Evolutionary conservation across 2,329 filamentous ascomycete species (phyloP).

Genomic region (Nemania sp.): DNA sequence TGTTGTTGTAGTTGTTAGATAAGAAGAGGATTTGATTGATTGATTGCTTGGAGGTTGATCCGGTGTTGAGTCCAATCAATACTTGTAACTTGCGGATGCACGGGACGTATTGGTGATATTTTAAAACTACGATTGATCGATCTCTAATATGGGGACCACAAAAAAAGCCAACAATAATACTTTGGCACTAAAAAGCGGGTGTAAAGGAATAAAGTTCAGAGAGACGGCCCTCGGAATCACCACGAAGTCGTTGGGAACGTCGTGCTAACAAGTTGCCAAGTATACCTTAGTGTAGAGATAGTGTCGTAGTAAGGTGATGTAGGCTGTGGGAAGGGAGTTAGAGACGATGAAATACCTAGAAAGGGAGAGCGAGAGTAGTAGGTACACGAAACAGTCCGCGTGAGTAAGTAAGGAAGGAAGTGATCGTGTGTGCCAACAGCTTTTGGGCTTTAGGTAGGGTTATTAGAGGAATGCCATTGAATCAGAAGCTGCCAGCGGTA

Average conservation of each 20-base stretch:
- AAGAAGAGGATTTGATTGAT: slow-evolving; percentile 13
- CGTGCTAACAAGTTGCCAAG: slow-evolving; percentile 2
- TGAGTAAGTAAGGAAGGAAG: neutral
- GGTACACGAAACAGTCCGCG: neutral
- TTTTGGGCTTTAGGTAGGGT: slow-evolving; percentile 7
- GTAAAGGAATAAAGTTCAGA: neutral
- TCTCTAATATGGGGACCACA: slow-evolving; percentile 1
- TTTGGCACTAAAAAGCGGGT: slow-evolving; percentile 1
- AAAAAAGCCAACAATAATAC: slow-evolving; percentile 11
- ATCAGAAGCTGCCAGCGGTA: slow-evolving; percentile 8
- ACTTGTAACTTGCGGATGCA: neutral
- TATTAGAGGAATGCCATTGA: slow-evolving; percentile 7
- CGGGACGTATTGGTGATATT: neutral
- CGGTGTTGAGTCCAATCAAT: neutral
- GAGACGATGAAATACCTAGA: slow-evolving; percentile 13
- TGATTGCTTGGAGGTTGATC: slow-evolving; percentile 10
- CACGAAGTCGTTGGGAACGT: neutral
- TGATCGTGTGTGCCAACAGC: neutral
- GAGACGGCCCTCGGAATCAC: slow-evolving; percentile 1
- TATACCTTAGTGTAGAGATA: slow-evolving; percentile 3
- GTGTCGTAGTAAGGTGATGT: neutral
- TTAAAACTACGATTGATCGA: neutral
- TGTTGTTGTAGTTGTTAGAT: slow-evolving; percentile 26
- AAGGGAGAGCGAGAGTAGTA: neutral
- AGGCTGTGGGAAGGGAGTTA: neutral